Evolutionary conservation across 805 yeast species (phyloP).

Genomic region (Dipodascus geniculatus): DNA sequence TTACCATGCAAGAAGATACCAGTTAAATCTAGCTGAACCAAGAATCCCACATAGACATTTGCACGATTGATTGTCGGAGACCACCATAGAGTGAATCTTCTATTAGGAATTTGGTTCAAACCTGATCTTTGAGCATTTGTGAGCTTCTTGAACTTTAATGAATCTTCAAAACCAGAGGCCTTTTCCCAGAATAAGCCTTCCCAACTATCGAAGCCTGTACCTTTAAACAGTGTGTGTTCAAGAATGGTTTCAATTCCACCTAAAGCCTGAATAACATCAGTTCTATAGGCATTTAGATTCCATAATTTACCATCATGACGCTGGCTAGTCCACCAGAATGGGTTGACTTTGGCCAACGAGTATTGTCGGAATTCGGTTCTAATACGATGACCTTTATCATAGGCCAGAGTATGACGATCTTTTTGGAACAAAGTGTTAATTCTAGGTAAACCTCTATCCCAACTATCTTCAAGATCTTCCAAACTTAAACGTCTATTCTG

Average conservation of each 20-base stretch:
- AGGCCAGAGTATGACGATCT: slow-evolving; percentile 87
- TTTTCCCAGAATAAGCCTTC: slow-evolving; percentile 98
- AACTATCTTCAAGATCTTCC: slow-evolving; percentile 86
- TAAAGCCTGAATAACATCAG: slow-evolving; percentile 92
- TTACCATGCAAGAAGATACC: slow-evolving; percentile 97
- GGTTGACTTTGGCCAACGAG: slow-evolving; percentile 60
- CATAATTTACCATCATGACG: slow-evolving; percentile 94
- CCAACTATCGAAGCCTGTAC: slow-evolving; percentile 97
- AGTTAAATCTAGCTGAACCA: slow-evolving; percentile 90
- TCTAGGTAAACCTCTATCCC: slow-evolving; percentile 97
- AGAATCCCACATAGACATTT: slow-evolving; percentile 93
- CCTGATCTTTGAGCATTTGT: slow-evolving; percentile 98
- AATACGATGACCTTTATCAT: slow-evolving; percentile 85
- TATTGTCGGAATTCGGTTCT: slow-evolving; percentile 70
- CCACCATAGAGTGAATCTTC: slow-evolving; percentile 98
- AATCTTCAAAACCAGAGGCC: slow-evolving; percentile 94
- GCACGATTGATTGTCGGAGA: slow-evolving; percentile 98
- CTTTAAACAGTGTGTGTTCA: slow-evolving; percentile 90
- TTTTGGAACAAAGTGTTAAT: slow-evolving; percentile 91
- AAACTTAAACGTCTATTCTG: slow-evolving; percentile 78
- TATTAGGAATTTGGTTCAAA: slow-evolving; percentile 91
- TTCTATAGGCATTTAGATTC: slow-evolving; percentile 84
- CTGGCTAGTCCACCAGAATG: slow-evolving; percentile 94
- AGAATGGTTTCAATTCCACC: slow-evolving; percentile 96
- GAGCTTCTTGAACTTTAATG: slow-evolving; percentile 83